Base-by-base conservation (phyloP, 257 asterid genomes). In the Capsicum rhomboideum region DNA sequence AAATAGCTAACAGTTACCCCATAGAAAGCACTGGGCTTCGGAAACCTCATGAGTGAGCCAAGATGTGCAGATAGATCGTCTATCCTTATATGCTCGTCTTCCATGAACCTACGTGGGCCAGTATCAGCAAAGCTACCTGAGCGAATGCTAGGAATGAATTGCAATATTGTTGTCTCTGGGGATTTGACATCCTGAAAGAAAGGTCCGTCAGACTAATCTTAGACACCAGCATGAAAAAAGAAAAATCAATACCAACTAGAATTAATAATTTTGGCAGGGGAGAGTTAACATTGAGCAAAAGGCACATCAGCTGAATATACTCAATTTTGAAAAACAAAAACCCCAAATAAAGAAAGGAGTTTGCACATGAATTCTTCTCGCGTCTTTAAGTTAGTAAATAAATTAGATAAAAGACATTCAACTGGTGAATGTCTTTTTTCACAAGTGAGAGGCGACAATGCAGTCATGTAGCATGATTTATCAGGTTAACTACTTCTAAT, bases 51-150 rank as follows among this genome's bases (percentile, higher is more conserved):
- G 86, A 92, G 91, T 16, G 97, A 90, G 23, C 93, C 94, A 82
- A 94, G 81, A 86, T 89, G 92, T 31, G 89, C 61, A 46, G 94
- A 89, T 6, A 94, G 90, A 86, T 94, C 95, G 52, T 94, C 98
- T 66, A 94, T 93, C 88, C 87, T 86, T 85, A 94, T 90, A 90
- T 94, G 97, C 86, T 94, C 97, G 66, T 94, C 98, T 85, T 94
- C 98, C 97, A 93, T 94, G 88, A 67, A 91, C 77, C 94, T 89
- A 52, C 97, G 88, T 16, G 94, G 93, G 71, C 97, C 97, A 75
- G 92, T 93, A 79, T 92, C 97, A 40, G 94, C 91, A 88, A 89
- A 93, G 83, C 96, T 92, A 78, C 96, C 96, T 0, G 97, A 93
- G 31, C 96, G 94, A 44, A 93, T 87, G 90, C 88, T 89, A 6